These are phyloP conservation scores for Kickxella alabastrina DNA, from an alignment of 192 early-diverging fungal species.

Conservation along the genomic window DNA sequence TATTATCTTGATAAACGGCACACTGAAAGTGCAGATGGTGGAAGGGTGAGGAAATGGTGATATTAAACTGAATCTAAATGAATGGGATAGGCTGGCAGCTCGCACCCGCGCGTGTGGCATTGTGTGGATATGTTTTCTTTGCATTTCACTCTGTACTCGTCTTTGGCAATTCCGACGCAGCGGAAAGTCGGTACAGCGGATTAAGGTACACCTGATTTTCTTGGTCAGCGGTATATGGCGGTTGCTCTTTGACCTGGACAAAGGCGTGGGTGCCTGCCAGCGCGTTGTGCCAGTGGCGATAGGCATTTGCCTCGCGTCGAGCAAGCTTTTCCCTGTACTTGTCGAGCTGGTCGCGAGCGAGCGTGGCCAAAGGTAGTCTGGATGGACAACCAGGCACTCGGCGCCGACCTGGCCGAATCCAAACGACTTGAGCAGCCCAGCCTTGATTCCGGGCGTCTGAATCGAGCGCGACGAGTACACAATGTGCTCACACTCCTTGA, in stretches of 20 bases:
- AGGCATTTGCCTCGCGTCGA: slow-evolving; percentile 64
- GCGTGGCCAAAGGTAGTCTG: slow-evolving; percentile 78
- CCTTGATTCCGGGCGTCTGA: slow-evolving; percentile 86
- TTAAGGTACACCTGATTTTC: slow-evolving; percentile 80
- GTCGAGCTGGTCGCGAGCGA: slow-evolving; percentile 66
- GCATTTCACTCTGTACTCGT: not conserved
- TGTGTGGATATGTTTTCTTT: not conserved
- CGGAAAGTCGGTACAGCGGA: slow-evolving; percentile 49
- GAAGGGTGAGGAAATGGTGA: no score
- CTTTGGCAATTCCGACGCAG: not conserved
- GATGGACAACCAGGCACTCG: slow-evolving; percentile 81
- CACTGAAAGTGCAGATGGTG: no score
- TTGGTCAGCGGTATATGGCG: slow-evolving; percentile 80
- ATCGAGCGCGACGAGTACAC: slow-evolving; percentile 83
- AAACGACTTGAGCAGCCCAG: slow-evolving; percentile 88
- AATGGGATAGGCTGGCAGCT: no score
- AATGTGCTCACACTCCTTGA: slow-evolving; percentile 75
- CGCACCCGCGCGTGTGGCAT: no score
- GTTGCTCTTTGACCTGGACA: slow-evolving; percentile 77
- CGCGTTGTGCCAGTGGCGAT: slow-evolving; percentile 88
- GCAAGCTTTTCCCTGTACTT: slow-evolving; percentile 62
- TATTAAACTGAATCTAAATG: no score
- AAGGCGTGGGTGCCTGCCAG: slow-evolving; percentile 78
- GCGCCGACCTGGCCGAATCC: slow-evolving; percentile 95
- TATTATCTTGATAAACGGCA: no score